Evolutionary conservation across 257 asterid species (phyloP), one percentile per base, ranked within the genome.

Genomic region (Solanum pennellii): DNA sequence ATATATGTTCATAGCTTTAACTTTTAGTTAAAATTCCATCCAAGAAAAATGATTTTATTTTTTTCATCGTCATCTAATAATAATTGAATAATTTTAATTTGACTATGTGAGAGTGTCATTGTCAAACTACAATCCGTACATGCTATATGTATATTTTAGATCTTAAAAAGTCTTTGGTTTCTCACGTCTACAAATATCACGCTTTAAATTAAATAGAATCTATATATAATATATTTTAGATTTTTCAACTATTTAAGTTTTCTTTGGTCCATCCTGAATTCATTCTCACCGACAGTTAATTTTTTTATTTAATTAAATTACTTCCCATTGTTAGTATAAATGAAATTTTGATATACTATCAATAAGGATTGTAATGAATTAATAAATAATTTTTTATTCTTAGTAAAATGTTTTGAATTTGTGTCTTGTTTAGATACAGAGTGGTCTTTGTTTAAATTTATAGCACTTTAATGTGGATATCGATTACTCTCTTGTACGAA

Each of bases 391-490:
- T 0, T 52, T 49, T 49, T 1, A 52, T 16, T 0, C 0, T 52
- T 16, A 16, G 16, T 16, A 0, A 16, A 21, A 52, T 0, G 0
- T 52, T 52, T 52, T 52, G 1, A 0, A 0, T 16, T 52, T 3
- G 23, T 16, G 1, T 16, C 23, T 52, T 3, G 23, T 52, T 52
- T 52, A 52, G 2, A 16, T 52, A 16, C 2, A 1, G 2, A 52
- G 62, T 52, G 23, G 3, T 52, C 1, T 52, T 16, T 16, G 10
- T 52, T 52, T 52, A 21, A 2, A 2, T 33, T 3, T 33, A 33
- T 33, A 33, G 35, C 35, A 0, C 0, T 49, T 2, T 1, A 0
- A 29, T 69, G 9, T 13, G 35, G 5, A 66, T 25, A 23, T 3
- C 16, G 3, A 66, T 66, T 16, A 3, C 25, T 20, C 25, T 59